These are phyloP conservation scores for Emmonsia crescens DNA, from an alignment of 2,329 filamentous ascomycete species.

Conservation along the genomic window DNA sequence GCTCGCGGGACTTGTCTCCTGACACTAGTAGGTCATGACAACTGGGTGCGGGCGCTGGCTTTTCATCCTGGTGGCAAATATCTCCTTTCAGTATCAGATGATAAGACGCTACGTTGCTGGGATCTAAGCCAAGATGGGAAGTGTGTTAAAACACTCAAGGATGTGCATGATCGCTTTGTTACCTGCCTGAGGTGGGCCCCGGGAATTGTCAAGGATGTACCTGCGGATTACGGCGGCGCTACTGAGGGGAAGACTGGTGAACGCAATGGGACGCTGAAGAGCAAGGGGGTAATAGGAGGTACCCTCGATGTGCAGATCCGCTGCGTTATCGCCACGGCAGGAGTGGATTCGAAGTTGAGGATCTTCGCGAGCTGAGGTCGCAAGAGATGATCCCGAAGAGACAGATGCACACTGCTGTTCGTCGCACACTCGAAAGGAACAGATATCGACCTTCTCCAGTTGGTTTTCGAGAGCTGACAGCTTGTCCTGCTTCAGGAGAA, in stretches of 20 bases:
- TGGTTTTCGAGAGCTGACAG: too few species aligned
- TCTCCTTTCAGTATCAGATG: slow-evolving; percentile 64
- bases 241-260: background rate
- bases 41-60: slow-evolving; percentile 68
- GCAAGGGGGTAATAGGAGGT: background rate
- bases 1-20: slow-evolving; percentile 51
- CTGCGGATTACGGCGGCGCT: slow-evolving; percentile 1
- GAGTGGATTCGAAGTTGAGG: slow-evolving; percentile 63
- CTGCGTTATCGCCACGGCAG: slow-evolving; percentile 69
- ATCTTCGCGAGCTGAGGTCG: slow-evolving; percentile 49
- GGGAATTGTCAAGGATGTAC: slow-evolving; percentile 50
- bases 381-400: too few species aligned
- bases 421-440: too few species aligned
- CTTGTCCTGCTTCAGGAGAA: too few species aligned
- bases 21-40: slow-evolving; percentile 69
- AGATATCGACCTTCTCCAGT: too few species aligned
- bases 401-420: too few species aligned
- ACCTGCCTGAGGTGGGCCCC: slow-evolving; percentile 73
- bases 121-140: slow-evolving; percentile 68
- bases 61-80: slow-evolving; percentile 81
- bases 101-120: slow-evolving; percentile 78
- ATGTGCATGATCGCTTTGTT: slow-evolving; percentile 65
- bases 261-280: background rate
- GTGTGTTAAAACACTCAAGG: slow-evolving; percentile 63
- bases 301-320: slow-evolving; percentile 49